Conservation (phyloP, 495 filamentous ascomycete genomes). For the Durotheca rogersii region DNA sequence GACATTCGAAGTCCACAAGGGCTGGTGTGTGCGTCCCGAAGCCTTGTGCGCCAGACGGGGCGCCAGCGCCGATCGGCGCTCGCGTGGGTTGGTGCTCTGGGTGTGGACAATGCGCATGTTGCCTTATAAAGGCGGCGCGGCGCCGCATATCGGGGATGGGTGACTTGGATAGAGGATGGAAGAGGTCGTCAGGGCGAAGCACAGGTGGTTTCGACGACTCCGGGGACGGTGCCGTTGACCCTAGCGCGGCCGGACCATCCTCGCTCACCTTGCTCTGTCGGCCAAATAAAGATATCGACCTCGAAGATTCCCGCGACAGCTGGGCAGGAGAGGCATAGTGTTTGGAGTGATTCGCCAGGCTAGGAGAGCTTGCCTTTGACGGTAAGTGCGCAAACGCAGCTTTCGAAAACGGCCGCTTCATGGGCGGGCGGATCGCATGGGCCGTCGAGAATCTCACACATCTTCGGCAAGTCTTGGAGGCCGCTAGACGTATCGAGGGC, state of each 20-base stretch:
- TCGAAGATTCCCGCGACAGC: constrained; percentile 1
- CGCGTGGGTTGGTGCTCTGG: constrained; percentile 74
- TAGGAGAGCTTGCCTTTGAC: constrained; percentile 6
- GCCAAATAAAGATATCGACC: constrained; percentile 32
- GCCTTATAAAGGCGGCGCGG: constrained; percentile 83
- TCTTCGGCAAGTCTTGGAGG: constrained; percentile 31
- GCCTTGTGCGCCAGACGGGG: constrained; percentile 45
- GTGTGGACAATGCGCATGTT: constrained; percentile 90
- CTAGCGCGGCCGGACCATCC: constrained; percentile 10
- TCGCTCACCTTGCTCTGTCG: constrained; percentile 19
- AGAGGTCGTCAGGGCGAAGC: constrained; percentile 78
- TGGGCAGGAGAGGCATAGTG: constrained; percentile 1
- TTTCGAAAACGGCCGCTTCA: constrained; percentile 28
- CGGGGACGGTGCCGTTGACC: constrained; percentile 25
- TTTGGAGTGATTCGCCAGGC: constrained; percentile 11
- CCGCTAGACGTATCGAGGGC: constrained; percentile 24
- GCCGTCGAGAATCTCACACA: constrained; percentile 24
- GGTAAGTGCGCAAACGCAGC: constrained; percentile 13
- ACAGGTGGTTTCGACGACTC: constrained; percentile 46
- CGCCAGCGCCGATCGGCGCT: constrained; percentile 61
- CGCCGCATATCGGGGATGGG: constrained; percentile 80
- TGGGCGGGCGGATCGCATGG: constrained; percentile 17
- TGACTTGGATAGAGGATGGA: constrained; percentile 86
- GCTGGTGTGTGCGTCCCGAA: constrained; percentile 60
- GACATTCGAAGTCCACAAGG: constrained; percentile 90